Conservation (phyloP, 768 basidiomycete genomes). For the Boletus subcaerulescens region DNA sequence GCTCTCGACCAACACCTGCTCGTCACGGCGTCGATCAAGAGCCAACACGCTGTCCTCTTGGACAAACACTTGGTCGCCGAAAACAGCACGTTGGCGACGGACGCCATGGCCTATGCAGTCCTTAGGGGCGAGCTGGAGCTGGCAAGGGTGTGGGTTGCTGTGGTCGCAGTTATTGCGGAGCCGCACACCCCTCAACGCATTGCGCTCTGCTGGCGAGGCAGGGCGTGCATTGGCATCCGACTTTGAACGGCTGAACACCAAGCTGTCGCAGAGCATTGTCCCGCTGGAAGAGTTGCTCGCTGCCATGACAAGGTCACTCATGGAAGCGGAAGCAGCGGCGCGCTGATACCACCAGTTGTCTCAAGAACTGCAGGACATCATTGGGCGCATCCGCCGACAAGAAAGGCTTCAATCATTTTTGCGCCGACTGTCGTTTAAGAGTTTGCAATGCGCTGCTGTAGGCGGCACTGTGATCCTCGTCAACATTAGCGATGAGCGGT, state of each 20-base stretch:
- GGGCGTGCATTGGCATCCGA: conserved; percentile 23
- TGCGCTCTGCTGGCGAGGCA: conserved; percentile 13
- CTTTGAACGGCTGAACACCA: conserved; percentile 22
- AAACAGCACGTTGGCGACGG: conserved; percentile 14
- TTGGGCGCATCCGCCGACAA: conserved; percentile 22
- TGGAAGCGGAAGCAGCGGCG: conserved; percentile 11
- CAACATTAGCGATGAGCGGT: conserved; percentile 32
- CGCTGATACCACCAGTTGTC: conserved; percentile 16
- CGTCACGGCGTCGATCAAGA: conserved; percentile 14
- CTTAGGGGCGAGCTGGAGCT: conserved; percentile 10
- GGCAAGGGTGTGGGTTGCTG: conserved; percentile 28
- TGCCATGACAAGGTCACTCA: background rate
- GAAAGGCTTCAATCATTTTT: conserved; percentile 33
- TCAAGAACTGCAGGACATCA: conserved; percentile 16
- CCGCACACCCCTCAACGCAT: conserved; percentile 24
- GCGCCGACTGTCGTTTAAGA: conserved; percentile 16
- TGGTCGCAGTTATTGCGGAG: conserved; percentile 30
- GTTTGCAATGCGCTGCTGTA: conserved; percentile 17
- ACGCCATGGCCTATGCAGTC: conserved; percentile 30
- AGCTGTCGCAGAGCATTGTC: conserved; percentile 6
- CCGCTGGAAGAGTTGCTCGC: background rate
- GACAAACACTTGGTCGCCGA: background rate
- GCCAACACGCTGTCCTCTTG: conserved; percentile 13
- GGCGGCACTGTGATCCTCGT: conserved; percentile 38
- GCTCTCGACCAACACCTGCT: conserved; percentile 20